phyloP scores from a whole-genome alignment of 768 basidiomycete species.

The Mycena metata region DNA sequence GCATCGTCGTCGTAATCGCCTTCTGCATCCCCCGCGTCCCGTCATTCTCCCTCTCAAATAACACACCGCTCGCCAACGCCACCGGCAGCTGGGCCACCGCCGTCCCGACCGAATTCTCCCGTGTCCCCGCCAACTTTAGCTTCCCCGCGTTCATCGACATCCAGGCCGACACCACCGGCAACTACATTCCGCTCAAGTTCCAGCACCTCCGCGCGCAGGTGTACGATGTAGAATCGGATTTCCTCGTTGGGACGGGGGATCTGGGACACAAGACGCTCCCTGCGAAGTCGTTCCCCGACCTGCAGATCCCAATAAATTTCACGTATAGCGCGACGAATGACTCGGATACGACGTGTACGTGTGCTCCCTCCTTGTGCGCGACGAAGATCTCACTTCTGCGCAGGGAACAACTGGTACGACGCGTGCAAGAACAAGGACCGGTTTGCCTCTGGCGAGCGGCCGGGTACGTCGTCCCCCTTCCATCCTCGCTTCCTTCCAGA shows the following conservation, averaged over 20 bases:
- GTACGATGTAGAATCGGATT: conserved; percentile 76
- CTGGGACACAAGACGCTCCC: conserved; percentile 70
- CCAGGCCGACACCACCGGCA: conserved; percentile 80
- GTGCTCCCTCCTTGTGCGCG: conserved; percentile 12
- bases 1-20: conserved; percentile 78
- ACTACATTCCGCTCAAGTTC: conserved; percentile 85
- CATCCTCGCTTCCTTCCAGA: conserved; percentile 1
- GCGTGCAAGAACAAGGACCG: conserved; percentile 76
- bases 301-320: conserved; percentile 86
- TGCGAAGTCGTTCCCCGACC: conserved; percentile 73
- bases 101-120: conserved; percentile 75
- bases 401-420: conserved; percentile 83
- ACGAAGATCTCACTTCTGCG: conserved; percentile 16
- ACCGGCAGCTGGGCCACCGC: conserved; percentile 69
- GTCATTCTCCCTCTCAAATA: conserved; percentile 69
- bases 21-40: conserved; percentile 91
- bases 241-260: conserved; percentile 77
- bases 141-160: conserved; percentile 85
- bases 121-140: conserved; percentile 89
- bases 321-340: conserved; percentile 84
- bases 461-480: conserved; percentile 60
- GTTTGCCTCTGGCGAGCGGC: conserved; percentile 64
- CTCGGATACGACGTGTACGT: conserved; percentile 86
- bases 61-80: conserved; percentile 70
- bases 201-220: conserved; percentile 74